Percentiles rank a stretch among this genome's conserved stretches.
Conservation (phyloP, 163 green algal genomes). For the Coccomyxa subellipsoidea region DNA sequence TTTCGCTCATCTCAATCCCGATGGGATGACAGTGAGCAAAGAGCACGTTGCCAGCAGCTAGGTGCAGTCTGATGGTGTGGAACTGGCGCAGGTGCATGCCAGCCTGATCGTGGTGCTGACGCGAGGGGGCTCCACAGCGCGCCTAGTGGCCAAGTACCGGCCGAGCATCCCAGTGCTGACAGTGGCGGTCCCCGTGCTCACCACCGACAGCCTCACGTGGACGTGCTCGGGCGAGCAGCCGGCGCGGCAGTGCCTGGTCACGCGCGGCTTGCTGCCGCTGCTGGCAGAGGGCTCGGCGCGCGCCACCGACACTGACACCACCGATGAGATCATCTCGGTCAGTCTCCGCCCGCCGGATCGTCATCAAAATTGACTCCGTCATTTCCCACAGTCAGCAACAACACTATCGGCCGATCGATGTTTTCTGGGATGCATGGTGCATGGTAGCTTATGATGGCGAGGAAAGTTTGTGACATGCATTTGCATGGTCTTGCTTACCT, state of each 20-base stretch:
- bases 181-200: slow-evolving; percentile 87
- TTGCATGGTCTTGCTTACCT: too few relatives aligned
- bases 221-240: slow-evolving; percentile 75
- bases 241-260: slow-evolving; percentile 78
- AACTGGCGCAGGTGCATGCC: slow-evolving; percentile 71
- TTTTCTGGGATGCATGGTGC: too few relatives aligned
- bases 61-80: too few relatives aligned
- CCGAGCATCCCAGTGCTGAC: slow-evolving; percentile 90
- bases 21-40: too few relatives aligned
- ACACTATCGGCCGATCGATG: too few relatives aligned
- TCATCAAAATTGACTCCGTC: background rate
- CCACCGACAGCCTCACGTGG: slow-evolving; percentile 90
- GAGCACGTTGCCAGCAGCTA: too few relatives aligned
- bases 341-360: background rate
- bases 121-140: slow-evolving; percentile 83
- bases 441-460: too few relatives aligned
- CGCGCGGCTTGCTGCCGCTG: slow-evolving; percentile 84
- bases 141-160: slow-evolving; percentile 94
- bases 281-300: slow-evolving; percentile 87
- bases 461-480: too few relatives aligned
- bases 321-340: slow-evolving; percentile 85
- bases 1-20: too few relatives aligned
- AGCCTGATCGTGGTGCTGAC: slow-evolving; percentile 93
- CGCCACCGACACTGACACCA: slow-evolving; percentile 91
- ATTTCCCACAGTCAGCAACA: too few relatives aligned